Percentiles rank a stretch among this genome's conserved stretches.
phyloP scores from a whole-genome alignment of 805 yeast species.

The Saccharomyces jurei region DNA sequence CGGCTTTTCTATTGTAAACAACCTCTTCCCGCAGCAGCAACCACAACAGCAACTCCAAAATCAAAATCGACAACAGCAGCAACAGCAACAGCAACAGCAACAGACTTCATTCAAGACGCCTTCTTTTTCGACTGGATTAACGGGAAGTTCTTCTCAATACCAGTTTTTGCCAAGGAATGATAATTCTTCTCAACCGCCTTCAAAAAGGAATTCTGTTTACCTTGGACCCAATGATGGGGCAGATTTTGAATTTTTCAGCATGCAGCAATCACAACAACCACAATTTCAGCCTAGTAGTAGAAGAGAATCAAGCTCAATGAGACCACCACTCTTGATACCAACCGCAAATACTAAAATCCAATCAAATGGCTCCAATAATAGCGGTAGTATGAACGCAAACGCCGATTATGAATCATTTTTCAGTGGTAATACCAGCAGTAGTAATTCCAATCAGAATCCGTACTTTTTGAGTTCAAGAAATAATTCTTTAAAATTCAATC shows the following conservation, averaged over 20 bases:
- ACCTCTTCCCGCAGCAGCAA: constrained; percentile 18
- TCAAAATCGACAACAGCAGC: constrained; percentile 1
- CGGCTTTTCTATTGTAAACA: constrained; percentile 28
- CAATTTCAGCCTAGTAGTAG: constrained; percentile 1
- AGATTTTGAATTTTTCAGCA: constrained; percentile 18
- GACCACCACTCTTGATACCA: constrained; percentile 21
- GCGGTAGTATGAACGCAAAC: not conserved
- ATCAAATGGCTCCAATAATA: not conserved
- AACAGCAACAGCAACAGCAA: constrained; percentile 5
- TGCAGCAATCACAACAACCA: not conserved
- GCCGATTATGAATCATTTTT: not conserved
- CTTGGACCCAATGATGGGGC: constrained; percentile 17
- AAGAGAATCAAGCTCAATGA: constrained; percentile 12
- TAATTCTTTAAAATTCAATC: constrained; percentile 24
- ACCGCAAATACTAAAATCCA: constrained; percentile 1
- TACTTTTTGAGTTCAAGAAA: constrained; percentile 18
- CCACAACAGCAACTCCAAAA: constrained; percentile 1
- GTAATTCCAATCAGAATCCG: constrained; percentile 5
- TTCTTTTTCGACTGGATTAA: constrained; percentile 10
- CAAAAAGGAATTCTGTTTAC: constrained; percentile 24
- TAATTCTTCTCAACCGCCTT: constrained; percentile 13
- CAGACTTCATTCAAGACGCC: constrained; percentile 30
- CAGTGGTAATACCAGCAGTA: constrained; percentile 1
- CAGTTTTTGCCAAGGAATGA: constrained; percentile 5
- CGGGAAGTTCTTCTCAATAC: constrained; percentile 4